These are phyloP conservation scores for Quercus bicolor DNA, from an alignment of 306 rosid genomes.

Conservation along the genomic window DNA sequence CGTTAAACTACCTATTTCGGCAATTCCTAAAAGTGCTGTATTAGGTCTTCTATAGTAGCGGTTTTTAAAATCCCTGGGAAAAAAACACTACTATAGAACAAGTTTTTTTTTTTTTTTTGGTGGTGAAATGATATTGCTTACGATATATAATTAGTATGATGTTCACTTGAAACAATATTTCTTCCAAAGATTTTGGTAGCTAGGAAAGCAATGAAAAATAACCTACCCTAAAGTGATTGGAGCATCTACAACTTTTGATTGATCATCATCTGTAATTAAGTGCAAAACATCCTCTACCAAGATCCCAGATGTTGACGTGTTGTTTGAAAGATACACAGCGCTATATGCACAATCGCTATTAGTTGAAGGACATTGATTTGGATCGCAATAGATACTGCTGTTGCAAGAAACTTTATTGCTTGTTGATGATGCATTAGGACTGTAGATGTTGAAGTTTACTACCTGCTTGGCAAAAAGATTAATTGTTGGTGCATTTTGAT, in stretches of 20 bases:
- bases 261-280: slow-evolving; percentile 53
- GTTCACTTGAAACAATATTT: background rate
- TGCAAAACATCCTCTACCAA: slow-evolving; percentile 79
- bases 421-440: slow-evolving; percentile 52
- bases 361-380: slow-evolving; percentile 51
- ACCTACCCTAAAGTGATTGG: slow-evolving; percentile 72
- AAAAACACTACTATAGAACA: no score
- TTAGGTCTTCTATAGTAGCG: no score
- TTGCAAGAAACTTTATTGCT: slow-evolving; percentile 60
- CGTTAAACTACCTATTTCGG: no score
- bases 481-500: background rate
- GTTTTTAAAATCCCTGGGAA: no score
- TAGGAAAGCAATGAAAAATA: background rate
- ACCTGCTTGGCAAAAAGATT: slow-evolving; percentile 33
- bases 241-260: slow-evolving; percentile 27
- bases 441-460: slow-evolving; percentile 52
- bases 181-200: background rate
- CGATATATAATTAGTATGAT: background rate
- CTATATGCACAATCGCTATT: slow-evolving; percentile 48
- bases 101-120: background rate
- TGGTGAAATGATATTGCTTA: background rate
- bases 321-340: slow-evolving; percentile 47
- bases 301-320: slow-evolving; percentile 60
- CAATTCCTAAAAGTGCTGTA: no score
- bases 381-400: slow-evolving; percentile 48